phyloP scores from a whole-genome alignment of 306 rosid species.

The Vigna nakashimae region DNA sequence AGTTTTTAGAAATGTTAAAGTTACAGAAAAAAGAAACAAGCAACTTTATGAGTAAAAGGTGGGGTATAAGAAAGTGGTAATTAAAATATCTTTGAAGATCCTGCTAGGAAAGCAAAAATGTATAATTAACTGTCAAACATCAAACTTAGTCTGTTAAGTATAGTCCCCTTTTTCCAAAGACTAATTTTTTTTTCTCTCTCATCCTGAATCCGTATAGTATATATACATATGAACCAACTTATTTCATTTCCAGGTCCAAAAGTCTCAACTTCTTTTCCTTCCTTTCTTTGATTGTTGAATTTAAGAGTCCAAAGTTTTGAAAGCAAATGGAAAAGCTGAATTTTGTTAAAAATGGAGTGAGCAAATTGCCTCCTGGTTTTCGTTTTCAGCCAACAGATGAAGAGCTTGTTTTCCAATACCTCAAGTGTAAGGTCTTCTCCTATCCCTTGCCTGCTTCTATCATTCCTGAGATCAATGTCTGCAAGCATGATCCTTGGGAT shows the following conservation, averaged over 20 bases:
- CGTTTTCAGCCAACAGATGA: conserved; percentile 96
- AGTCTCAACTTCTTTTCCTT: not conserved
- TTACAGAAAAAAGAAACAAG: not conserved
- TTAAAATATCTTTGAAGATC: conserved; percentile 31
- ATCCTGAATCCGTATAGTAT: conserved; percentile 36
- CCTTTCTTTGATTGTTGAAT: conserved; percentile 15
- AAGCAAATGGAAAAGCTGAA: conserved; percentile 59
- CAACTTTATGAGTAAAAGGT: conserved; percentile 34
- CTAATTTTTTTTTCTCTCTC: conserved; percentile 13
- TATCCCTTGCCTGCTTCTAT: conserved; percentile 82
- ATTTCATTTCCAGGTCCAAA: not conserved
- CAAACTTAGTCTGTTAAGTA: conserved; percentile 50
- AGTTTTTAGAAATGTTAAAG: no score
- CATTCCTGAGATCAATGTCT: conserved; percentile 79
- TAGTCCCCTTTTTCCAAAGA: conserved; percentile 40
- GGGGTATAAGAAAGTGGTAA: conserved; percentile 36
- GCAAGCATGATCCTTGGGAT: conserved; percentile 88
- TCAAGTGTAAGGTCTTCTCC: conserved; percentile 75
- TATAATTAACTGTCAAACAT: conserved; percentile 45
- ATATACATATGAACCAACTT: conserved; percentile 3
- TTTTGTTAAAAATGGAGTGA: conserved; percentile 62
- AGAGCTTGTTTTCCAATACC: conserved; percentile 84
- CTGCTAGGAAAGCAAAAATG: conserved; percentile 23
- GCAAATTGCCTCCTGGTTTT: conserved; percentile 92
- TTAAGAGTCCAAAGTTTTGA: not conserved